Percentiles rank a stretch among this genome's conserved stretches.
Conservation (phyloP, 2,329 filamentous ascomycete genomes). For the Graphilbum sp. region DNA sequence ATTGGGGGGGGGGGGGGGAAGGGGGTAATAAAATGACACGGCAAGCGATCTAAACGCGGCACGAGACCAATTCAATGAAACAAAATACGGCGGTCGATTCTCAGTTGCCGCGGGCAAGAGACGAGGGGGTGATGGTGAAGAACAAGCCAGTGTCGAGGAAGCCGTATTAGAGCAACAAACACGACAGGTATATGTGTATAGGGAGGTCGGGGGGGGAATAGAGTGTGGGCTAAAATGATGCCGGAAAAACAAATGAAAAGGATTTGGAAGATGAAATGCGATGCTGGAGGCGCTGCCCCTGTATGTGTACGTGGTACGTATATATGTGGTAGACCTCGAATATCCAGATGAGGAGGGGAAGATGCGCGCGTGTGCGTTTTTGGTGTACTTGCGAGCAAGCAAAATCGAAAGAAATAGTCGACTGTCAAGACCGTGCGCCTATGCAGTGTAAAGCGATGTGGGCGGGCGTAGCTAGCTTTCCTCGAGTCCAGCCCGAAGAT, state of each 20-base stretch:
- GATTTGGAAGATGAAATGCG: neutral
- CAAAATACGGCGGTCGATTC: too few relatives aligned
- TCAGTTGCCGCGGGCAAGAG: constrained; percentile 1
- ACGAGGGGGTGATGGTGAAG: neutral
- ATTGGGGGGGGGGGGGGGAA: neutral
- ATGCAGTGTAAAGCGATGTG: neutral
- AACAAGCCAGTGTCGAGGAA: neutral
- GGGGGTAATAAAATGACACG: neutral
- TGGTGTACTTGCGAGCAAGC: neutral
- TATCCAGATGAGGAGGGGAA: neutral
- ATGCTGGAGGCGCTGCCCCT: constrained; percentile 10
- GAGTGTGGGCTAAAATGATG: neutral
- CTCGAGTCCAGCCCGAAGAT: constrained; percentile 18
- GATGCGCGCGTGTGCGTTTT: neutral
- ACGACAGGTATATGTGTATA: too few relatives aligned
- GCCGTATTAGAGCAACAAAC: too few relatives aligned
- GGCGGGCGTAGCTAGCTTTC: neutral
- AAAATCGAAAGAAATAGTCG: neutral
- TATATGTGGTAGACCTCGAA: neutral
- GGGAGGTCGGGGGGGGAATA: neutral
- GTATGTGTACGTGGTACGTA: neutral
- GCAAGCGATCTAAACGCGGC: neutral
- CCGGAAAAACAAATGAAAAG: neutral
- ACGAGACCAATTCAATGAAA: neutral
- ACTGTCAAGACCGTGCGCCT: neutral